Evolutionary conservation across 257 asterid species (phyloP), one percentile per base, ranked within the genome.

Genomic region (Rubia yunnanensis): DNA sequence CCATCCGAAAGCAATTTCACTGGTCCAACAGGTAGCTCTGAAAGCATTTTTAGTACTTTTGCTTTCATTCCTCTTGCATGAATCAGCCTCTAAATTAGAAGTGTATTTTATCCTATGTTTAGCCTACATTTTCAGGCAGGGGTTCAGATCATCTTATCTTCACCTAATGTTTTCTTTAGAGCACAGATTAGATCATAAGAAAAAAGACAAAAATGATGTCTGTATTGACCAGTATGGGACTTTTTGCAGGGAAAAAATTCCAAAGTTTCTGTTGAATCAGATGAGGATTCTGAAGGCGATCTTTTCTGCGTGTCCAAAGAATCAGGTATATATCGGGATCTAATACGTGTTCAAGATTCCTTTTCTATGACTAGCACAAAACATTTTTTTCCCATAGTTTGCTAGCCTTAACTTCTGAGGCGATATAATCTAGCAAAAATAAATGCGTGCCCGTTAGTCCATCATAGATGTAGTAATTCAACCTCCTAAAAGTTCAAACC

Each of bases 241-340:
- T 23, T 50, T 70, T 60, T 78, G 58, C 82, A 81, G 82, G 76
- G 36, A 67, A 78, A 64, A 79, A 83, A 78, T 68, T 5, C 64
- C 58, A 70, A 73, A 72, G 70, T 75, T 60, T 44, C 71, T 59
- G 75, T 66, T 27, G 95, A 85, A 49, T 79, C 88, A 55, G 98
- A 92, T 75, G 97, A 89, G 76, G 98, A 92, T 68, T 74, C 73
- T 55, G 94, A 75, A 60, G 80, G 60, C 60, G 92, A 77, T 10
- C 81, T 87, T 77, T 84, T 85, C 75, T 80, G 86, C 82, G 82
- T 87, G 82, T 79, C 89, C 67, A 73, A 76, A 65, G 94, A 77
- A 72, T 71, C 80, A 78, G 96, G 96, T 87, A 76, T 65, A 38
- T 53, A 52, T 64, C 35, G 28, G 36, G 35, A 56, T 15, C 22